Conservation (phyloP, 306 rosid species). For the Citrullus mucosospermus region DNA sequence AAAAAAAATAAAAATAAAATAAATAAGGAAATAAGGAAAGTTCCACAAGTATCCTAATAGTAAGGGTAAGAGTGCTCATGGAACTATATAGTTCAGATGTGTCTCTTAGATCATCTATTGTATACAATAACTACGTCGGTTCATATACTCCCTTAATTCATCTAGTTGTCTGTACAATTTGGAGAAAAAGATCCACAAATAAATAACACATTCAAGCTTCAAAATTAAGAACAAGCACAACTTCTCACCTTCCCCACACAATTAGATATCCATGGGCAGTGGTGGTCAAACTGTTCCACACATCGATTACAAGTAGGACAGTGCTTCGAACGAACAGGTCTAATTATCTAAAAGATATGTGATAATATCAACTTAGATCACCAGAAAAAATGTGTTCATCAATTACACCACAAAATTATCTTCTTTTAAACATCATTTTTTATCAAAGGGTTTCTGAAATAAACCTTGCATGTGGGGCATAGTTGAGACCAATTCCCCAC, state of each 20-base stretch:
- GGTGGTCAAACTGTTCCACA: conserved; percentile 96
- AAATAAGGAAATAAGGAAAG: not conserved
- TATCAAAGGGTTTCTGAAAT: conserved; percentile 10
- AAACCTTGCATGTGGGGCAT: conserved; percentile 97
- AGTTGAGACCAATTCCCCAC: conserved; percentile 96
- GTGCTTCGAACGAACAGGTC: conserved; percentile 93
- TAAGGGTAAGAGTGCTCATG: not conserved
- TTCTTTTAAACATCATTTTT: not conserved
- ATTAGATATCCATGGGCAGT: conserved; percentile 98
- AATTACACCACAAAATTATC: not conserved
- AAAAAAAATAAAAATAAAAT: too few relatives aligned
- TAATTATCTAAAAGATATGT: conserved; percentile 58
- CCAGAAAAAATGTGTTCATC: not conserved
- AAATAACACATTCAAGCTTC: not conserved
- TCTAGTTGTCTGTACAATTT: not conserved
- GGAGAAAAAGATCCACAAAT: not conserved
- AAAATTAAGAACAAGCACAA: conserved; percentile 7
- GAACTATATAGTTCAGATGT: not conserved
- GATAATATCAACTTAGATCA: conserved; percentile 13
- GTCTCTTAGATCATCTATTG: not conserved
- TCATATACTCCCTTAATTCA: not conserved
- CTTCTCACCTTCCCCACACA: conserved; percentile 86
- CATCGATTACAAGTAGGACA: conserved; percentile 88
- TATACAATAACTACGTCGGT: not conserved
- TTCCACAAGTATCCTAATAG: not conserved